Evolutionary conservation across 192 early-diverging fungal species (phyloP), one percentile per base, ranked within the genome.

Genomic region (Cetraspora pellucida): DNA sequence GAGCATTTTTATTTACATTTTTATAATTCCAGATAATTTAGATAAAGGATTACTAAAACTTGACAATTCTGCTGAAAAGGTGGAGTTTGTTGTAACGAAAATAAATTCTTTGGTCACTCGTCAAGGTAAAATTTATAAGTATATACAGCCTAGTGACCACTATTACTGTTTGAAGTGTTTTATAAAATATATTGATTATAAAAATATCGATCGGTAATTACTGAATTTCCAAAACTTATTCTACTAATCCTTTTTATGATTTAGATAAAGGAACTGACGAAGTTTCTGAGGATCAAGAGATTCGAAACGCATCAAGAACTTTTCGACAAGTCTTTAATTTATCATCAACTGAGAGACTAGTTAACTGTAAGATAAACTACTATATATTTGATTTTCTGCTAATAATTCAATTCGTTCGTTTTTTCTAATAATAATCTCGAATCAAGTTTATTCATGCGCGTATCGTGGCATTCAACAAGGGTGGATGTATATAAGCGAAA

Each of bases 401-500:
- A 25, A 17, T 25, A 16, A 49, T n/a, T 43, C 6, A 2, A 27
- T 25, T 68, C 45, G 11, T 7, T 47, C 43, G 14, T 72, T 19
- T 55, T 11, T 54, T 72, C 21, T n/a, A 14, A 57, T 17, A 21
- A 25, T 13, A 17, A 10, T 37, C 37, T 6, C 7, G 3, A 19
- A 55, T 75, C 13, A 8, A 93, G 91, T 89, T 81, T 99, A 99
- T 83, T 95, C 96, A 11, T 96, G 95, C 76, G 91, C 94, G 2
- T 95, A 95, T 75, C 89, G 95, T 60, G 86, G 87, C 25, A 86
- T 92, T 66, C 93, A 92, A 79, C 98, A 99, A 83, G 98, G 98
- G 0, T 99, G 98, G 98, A 83, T 99, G 82, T 99, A 99, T 77
- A 89, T 99, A 54, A 95, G 93, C 67, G 90, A 95, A 78, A 93